Evolutionary conservation across 2,329 filamentous ascomycete species (phyloP).

Genomic region (Teratosphaeria gauchensis): DNA sequence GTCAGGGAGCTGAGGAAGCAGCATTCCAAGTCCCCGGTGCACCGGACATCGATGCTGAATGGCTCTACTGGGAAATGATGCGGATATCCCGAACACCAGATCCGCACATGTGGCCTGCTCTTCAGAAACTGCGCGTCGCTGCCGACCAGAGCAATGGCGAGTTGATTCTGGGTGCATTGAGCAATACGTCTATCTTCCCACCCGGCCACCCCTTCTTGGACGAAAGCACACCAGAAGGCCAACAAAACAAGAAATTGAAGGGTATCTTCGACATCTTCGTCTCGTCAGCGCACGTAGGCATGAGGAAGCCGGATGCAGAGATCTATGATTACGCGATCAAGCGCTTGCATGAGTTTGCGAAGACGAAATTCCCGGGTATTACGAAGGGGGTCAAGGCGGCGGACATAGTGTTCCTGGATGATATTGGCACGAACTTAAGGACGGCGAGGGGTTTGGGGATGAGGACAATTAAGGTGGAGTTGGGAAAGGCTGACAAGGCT

Average conservation of each 20-base stretch:
- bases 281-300: constrained; percentile 72
- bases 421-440: constrained; percentile 90
- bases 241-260: constrained; percentile 44
- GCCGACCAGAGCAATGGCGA: constrained; percentile 26
- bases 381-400: constrained; percentile 42
- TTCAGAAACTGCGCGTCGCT: constrained; percentile 51
- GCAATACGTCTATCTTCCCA: constrained; percentile 85
- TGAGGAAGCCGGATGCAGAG: constrained; percentile 74
- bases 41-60: constrained; percentile 65
- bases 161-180: constrained; percentile 71
- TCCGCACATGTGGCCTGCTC: constrained; percentile 78
- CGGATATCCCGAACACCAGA: constrained; percentile 57
- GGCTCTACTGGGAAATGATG: constrained; percentile 92
- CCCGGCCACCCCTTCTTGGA: constrained; percentile 58
- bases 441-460: constrained; percentile 65
- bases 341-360: constrained; percentile 55
- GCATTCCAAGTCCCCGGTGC: constrained; percentile 44
- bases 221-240: constrained; percentile 31
- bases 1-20: constrained; percentile 23
- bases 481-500: constrained; percentile 70
- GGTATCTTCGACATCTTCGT: constrained; percentile 78
- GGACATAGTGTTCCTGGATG: constrained; percentile 81
- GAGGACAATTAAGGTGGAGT: constrained; percentile 70
- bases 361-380: constrained; percentile 43
- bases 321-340: constrained; percentile 70